Percentiles rank a stretch among this genome's conserved stretches.
phyloP scores from a whole-genome alignment of 768 basidiomycete species.

The Auricularia sp. region DNA sequence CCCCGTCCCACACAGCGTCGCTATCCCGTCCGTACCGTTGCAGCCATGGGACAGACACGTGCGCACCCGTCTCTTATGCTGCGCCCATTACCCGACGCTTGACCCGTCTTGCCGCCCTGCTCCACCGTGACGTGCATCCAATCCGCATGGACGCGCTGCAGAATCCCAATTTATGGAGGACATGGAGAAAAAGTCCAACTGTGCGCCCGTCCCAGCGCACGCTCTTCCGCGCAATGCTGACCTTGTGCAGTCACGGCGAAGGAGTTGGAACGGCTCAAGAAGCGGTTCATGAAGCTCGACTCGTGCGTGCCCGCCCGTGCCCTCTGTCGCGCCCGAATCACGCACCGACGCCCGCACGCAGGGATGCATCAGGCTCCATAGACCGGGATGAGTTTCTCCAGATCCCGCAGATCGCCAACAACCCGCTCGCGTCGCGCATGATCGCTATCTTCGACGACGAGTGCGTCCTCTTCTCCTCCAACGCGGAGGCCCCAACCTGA shows the following conservation, averaged over 20 bases:
- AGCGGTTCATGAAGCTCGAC: constrained; percentile 99
- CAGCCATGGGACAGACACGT: constrained; percentile 79
- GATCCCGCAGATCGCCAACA: constrained; percentile 98
- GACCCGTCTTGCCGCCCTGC: constrained; percentile 4
- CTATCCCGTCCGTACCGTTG: neutral
- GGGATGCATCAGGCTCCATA: constrained; percentile 95
- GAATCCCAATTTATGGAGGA: constrained; percentile 96
- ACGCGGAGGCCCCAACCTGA: neutral
- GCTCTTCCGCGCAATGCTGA: neutral
- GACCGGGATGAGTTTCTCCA: constrained; percentile 98
- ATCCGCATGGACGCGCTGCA: constrained; percentile 19
- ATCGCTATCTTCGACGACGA: constrained; percentile 99
- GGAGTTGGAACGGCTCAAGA: constrained; percentile 92
- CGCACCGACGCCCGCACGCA: constrained; percentile 19
- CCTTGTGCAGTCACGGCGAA: constrained; percentile 70
- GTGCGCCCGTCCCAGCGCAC: constrained; percentile 43
- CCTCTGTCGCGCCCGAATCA: neutral
- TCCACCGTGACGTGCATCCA: neutral
- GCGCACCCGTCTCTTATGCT: constrained; percentile 21
- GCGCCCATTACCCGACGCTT: constrained; percentile 2
- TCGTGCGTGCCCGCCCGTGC: constrained; percentile 37
- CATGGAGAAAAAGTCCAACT: constrained; percentile 95
- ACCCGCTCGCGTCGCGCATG: constrained; percentile 93
- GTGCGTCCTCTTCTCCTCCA: constrained; percentile 39
- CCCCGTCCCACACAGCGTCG: neutral